Evolutionary conservation across 345 rosid species (phyloP).

Genomic region (Cardiospermum halicacabum): DNA sequence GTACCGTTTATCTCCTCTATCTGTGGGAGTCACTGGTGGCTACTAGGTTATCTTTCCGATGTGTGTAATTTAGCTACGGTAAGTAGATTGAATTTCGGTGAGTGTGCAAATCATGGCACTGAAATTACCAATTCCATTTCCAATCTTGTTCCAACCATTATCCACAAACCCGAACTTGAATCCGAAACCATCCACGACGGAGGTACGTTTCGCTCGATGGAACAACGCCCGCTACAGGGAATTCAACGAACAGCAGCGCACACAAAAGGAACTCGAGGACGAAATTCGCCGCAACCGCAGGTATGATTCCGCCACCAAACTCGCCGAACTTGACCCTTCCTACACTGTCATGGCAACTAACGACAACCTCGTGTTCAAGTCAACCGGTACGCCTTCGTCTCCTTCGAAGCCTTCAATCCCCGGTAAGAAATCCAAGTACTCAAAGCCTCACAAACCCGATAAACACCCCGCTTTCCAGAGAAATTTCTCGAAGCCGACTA

Average conservation of each 20-base stretch:
- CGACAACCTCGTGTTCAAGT: constrained; percentile 38
- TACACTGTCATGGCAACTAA: constrained; percentile 9
- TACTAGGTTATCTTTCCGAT: no score
- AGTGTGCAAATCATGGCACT: constrained; percentile 42
- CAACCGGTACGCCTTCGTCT: constrained; percentile 66
- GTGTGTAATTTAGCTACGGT: no score
- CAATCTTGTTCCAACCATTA: constrained; percentile 50
- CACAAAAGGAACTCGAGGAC: constrained; percentile 60
- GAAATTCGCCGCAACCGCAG: constrained; percentile 70
- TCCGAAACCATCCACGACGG: constrained; percentile 37
- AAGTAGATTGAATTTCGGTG: no score
- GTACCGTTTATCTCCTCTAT: no score
- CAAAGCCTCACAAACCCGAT: constrained; percentile 37
- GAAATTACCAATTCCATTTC: constrained; percentile 54
- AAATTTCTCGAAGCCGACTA: constrained; percentile 15
- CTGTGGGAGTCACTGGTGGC: no score
- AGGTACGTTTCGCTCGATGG: constrained; percentile 71
- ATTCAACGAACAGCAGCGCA: constrained; percentile 59
- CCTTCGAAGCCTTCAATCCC: constrained; percentile 78
- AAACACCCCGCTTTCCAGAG: constrained; percentile 42
- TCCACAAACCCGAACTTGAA: constrained; percentile 16
- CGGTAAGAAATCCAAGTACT: constrained; percentile 74
- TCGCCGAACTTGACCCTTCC: constrained; percentile 27
- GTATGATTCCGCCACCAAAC: constrained; percentile 48
- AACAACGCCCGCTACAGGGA: constrained; percentile 65